Conservation (phyloP, 2,329 filamentous ascomycete genomes). For the Berkeleyomyces rouxiae region DNA sequence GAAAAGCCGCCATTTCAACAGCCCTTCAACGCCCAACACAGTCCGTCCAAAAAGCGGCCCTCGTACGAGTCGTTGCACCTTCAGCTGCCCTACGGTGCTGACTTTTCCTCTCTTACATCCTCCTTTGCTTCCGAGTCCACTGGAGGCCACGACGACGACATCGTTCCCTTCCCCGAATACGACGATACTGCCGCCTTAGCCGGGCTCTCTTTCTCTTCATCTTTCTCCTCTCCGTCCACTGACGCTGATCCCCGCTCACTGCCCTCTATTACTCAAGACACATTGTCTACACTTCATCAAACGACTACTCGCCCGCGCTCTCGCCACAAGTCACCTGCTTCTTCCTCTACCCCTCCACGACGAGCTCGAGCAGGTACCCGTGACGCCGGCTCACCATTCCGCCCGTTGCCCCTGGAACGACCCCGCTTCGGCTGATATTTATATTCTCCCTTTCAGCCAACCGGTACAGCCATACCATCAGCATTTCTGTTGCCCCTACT, state of each 20-base stretch:
- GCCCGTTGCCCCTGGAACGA: conserved; percentile 10
- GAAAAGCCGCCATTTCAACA: conserved; percentile 14
- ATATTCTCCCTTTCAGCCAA: background rate
- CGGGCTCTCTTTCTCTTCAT: conserved; percentile 10
- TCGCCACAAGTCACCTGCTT: conserved; percentile 11
- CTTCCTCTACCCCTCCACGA: conserved; percentile 11
- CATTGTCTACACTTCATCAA: conserved; percentile 9
- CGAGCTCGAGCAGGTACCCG: conserved; percentile 13
- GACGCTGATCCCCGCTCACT: conserved; percentile 11
- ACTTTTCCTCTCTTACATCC: conserved; percentile 6
- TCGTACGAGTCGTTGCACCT: conserved; percentile 8
- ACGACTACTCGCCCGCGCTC: conserved; percentile 9
- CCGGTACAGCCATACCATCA: background rate
- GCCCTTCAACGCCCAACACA: conserved; percentile 10
- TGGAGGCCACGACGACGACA: conserved; percentile 6
- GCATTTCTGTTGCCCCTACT: background rate
- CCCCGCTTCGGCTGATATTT: conserved; percentile 12
- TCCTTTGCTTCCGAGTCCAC: conserved; percentile 4
- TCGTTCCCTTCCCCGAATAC: conserved; percentile 13
- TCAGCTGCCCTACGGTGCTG: conserved; percentile 13
- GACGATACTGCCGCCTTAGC: conserved; percentile 9
- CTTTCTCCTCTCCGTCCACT: conserved; percentile 1
- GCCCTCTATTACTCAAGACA: conserved; percentile 10
- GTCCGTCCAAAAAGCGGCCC: conserved; percentile 7
- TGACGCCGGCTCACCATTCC: conserved; percentile 13